phyloP scores from a whole-genome alignment of 176 grass and related monocot genomes.

The Tillandsia fasciculata region DNA sequence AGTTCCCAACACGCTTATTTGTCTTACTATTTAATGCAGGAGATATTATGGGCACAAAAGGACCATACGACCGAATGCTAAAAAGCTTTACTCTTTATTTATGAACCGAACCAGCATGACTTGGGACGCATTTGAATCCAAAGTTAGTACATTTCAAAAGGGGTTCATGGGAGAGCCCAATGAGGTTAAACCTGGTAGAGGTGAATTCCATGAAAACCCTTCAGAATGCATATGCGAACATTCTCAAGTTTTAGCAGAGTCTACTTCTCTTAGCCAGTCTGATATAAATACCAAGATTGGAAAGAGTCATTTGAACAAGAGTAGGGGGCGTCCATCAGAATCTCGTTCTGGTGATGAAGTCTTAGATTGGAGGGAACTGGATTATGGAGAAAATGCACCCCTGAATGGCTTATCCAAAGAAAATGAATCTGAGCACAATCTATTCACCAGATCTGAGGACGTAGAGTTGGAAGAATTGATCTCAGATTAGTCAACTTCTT shows the following conservation, averaged over 20 bases:
- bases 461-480: slow-evolving; percentile 48
- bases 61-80: slow-evolving; percentile 88
- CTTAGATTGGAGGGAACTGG: slow-evolving; percentile 59
- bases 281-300: slow-evolving; percentile 15
- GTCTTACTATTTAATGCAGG: slow-evolving; percentile 37
- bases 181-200: slow-evolving; percentile 75
- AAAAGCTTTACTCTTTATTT: slow-evolving; percentile 79
- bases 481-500: slow-evolving; percentile 41
- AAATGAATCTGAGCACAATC: slow-evolving; percentile 34
- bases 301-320: slow-evolving; percentile 19
- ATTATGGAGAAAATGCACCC: slow-evolving; percentile 71
- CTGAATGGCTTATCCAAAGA: slow-evolving; percentile 37
- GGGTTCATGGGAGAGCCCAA: slow-evolving; percentile 91
- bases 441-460: slow-evolving; percentile 34
- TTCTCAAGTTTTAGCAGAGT: neutral
- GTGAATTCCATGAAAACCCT: slow-evolving; percentile 92
- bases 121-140: slow-evolving; percentile 81
- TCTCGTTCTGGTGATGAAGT: slow-evolving; percentile 32
- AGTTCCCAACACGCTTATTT: neutral
- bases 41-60: slow-evolving; percentile 97
- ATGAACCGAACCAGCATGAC: slow-evolving; percentile 61
- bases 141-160: slow-evolving; percentile 55
- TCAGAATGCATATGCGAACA: slow-evolving; percentile 69
- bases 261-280: neutral
- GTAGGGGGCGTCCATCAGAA: slow-evolving; percentile 18